Conservation (phyloP, 805 yeast genomes). For the Lachancea cidri region DNA sequence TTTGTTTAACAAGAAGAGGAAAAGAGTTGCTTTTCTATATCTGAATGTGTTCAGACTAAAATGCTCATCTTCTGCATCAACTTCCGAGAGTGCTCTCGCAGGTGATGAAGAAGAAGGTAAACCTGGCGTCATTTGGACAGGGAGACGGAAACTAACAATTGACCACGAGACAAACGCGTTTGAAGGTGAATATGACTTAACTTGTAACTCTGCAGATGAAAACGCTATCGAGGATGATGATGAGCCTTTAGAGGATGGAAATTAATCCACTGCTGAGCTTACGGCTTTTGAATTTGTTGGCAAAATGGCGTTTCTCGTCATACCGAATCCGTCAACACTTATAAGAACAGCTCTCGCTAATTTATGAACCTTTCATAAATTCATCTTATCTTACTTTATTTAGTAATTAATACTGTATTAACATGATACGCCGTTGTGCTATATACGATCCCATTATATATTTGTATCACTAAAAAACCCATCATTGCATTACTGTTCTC, state of each 20-base stretch:
- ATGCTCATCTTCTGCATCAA: constrained; percentile 32
- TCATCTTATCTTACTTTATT: neutral
- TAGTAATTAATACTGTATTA: neutral
- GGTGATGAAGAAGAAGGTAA: constrained; percentile 31
- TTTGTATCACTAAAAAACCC: neutral
- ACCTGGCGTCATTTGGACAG: constrained; percentile 1
- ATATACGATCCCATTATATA: no score
- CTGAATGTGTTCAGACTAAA: constrained; percentile 50
- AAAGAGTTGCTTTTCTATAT: constrained; percentile 84
- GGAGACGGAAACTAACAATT: constrained; percentile 31
- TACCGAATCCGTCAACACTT: neutral
- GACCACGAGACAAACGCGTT: constrained; percentile 37
- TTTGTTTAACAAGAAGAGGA: constrained; percentile 82
- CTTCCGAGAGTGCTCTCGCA: constrained; percentile 15
- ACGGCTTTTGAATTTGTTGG: neutral
- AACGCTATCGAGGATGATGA: constrained; percentile 36
- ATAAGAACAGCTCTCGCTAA: neutral
- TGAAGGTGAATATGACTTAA: constrained; percentile 45
- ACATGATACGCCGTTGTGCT: neutral
- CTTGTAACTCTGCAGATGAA: constrained; percentile 33
- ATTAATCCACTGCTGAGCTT: neutral
- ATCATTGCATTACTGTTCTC: neutral
- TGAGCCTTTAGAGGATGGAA: constrained; percentile 14
- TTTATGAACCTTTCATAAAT: neutral
- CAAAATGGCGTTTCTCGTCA: neutral